Percentiles rank a stretch among this genome's conserved stretches.
Conservation (phyloP, 1,139 yeast species). For the Magnusiomyces tetraspermus region DNA sequence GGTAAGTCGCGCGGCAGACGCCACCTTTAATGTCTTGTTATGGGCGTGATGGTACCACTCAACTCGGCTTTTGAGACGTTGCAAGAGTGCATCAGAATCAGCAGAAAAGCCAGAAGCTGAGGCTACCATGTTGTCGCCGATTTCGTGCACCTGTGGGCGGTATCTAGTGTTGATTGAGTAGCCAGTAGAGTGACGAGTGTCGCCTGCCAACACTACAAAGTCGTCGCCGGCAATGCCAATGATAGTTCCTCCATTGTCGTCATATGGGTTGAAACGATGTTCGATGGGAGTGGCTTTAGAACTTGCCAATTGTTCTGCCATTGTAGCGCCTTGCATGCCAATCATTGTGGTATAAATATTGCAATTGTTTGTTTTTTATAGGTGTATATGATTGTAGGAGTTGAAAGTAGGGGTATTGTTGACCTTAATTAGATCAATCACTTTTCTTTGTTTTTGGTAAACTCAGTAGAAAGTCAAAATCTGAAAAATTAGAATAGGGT, state of each 20-base stretch:
- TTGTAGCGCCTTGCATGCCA: conserved; percentile 13
- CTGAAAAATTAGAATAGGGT: too few species aligned
- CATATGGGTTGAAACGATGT: conserved; percentile 89
- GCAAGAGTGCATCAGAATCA: conserved; percentile 79
- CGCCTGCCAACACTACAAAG: conserved; percentile 95
- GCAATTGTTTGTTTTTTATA: not conserved
- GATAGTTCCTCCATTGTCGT: conserved; percentile 96
- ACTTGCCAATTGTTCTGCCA: conserved; percentile 7
- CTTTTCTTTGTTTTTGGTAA: too few species aligned
- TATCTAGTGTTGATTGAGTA: conserved; percentile 88
- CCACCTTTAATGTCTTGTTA: conserved; percentile 57
- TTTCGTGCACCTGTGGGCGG: conserved; percentile 81
- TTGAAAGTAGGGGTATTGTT: not conserved
- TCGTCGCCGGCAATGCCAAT: conserved; percentile 97
- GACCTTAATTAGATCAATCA: too few species aligned
- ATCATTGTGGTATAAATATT: conserved; percentile 12
- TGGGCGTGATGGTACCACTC: conserved; percentile 94
- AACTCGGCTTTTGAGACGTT: conserved; percentile 62
- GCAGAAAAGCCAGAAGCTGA: conserved; percentile 97
- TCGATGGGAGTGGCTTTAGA: conserved; percentile 51
- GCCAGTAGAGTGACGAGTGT: conserved; percentile 92
- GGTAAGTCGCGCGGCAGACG: conserved; percentile 80
- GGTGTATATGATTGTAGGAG: not conserved
- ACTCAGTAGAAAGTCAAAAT: too few species aligned
- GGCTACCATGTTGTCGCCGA: conserved; percentile 80